Conservation (phyloP, 768 basidiomycete genomes). For the Rhizopogon sp. region DNA sequence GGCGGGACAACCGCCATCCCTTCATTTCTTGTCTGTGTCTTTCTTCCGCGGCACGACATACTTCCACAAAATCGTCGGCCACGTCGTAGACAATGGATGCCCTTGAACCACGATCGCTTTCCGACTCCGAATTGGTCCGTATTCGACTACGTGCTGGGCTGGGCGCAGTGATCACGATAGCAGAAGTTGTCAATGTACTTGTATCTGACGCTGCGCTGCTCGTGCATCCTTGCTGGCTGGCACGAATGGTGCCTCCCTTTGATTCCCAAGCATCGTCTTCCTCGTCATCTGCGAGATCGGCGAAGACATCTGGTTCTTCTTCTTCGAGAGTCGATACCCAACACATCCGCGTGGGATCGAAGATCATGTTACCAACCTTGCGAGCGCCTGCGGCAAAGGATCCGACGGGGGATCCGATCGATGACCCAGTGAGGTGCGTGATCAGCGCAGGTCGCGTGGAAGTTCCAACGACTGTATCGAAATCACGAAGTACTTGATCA, state of each 20-base stretch:
- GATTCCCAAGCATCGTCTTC: constrained; percentile 71
- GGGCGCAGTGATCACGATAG: constrained; percentile 36
- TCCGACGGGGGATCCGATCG: constrained; percentile 72
- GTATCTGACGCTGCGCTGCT: constrained; percentile 21
- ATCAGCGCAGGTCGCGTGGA: constrained; percentile 94
- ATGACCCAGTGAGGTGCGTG: constrained; percentile 88
- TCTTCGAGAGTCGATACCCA: constrained; percentile 91
- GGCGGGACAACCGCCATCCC: constrained; percentile 53
- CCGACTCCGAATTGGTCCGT: constrained; percentile 68
- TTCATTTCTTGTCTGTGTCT: constrained; percentile 82
- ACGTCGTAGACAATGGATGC: constrained; percentile 77
- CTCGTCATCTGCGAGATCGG: constrained; percentile 88
- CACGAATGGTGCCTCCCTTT: constrained; percentile 78
- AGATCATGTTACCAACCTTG: constrained; percentile 97
- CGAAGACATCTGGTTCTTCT: constrained; percentile 95
- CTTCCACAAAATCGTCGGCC: constrained; percentile 67
- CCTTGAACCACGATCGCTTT: constrained; percentile 69
- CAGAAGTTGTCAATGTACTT: constrained; percentile 18
- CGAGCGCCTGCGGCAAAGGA: constrained; percentile 75
- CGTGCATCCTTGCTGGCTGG: constrained; percentile 37
- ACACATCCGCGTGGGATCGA: constrained; percentile 92
- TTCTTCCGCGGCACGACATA: constrained; percentile 73
- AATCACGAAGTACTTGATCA: constrained; percentile 85
- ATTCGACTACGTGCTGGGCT: constrained; percentile 62
- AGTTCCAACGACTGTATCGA: constrained; percentile 74